Evolutionary conservation across 306 rosid species (phyloP).

Genomic region (Nissolia schottii): DNA sequence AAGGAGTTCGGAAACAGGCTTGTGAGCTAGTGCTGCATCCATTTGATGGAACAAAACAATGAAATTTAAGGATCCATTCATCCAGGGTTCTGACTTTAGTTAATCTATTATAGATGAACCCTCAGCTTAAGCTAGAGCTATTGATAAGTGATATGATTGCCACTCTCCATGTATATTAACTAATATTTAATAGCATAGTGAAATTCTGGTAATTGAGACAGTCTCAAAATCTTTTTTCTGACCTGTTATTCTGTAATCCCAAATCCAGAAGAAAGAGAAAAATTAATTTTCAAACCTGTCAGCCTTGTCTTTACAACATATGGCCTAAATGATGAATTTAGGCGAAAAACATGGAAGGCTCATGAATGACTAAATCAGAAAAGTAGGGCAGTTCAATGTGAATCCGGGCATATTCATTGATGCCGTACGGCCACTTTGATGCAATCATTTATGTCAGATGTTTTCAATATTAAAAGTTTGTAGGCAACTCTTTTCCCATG

Average conservation of each 20-base stretch:
- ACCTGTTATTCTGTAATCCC: background rate
- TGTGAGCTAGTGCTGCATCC: conserved; percentile 31
- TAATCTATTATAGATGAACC: conserved; percentile 7
- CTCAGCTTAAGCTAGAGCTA: background rate
- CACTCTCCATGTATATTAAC: conserved; percentile 32
- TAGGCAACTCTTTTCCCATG: background rate
- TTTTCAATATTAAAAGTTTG: background rate
- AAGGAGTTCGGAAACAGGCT: conserved; percentile 54
- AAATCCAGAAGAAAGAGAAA: background rate
- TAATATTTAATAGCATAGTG: conserved; percentile 7
- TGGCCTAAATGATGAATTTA: background rate
- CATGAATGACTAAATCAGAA: background rate
- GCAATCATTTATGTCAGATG: background rate
- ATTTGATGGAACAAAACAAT: background rate
- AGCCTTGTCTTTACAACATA: background rate
- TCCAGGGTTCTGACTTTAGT: background rate
- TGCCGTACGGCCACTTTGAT: conserved; percentile 1
- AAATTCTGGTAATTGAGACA: conserved; percentile 11
- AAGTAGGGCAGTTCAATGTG: background rate
- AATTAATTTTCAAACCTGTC: background rate
- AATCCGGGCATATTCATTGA: background rate
- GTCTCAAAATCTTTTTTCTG: background rate
- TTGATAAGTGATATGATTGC: conserved; percentile 19
- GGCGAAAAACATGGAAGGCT: background rate
- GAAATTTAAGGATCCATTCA: background rate